Evolutionary conservation across 306 rosid species (phyloP).

Genomic region (cucumber (Cucumis sativus)): Cucumber_9930_V3 NC_026659.2:14368501-14369000

Average conservation of each 20-base stretch:
- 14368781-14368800: constrained; percentile 85
- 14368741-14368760: constrained; percentile 81
- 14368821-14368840: constrained; percentile 65
- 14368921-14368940: constrained; percentile 14
- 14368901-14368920: constrained; percentile 95
- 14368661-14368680: background rate
- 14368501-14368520: background rate
- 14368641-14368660: background rate
- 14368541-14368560: background rate
- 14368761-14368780: constrained; percentile 94
- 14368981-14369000: background rate
- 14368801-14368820: constrained; percentile 89
- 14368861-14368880: constrained; percentile 70
- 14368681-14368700: background rate
- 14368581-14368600: background rate
- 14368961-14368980: background rate
- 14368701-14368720: background rate
- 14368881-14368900: constrained; percentile 82
- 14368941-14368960: background rate
- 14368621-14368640: background rate
- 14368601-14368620: background rate
- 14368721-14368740: constrained; percentile 59
- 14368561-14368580: background rate
- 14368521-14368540: background rate
- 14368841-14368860: constrained; percentile 67